phyloP scores from a whole-genome alignment of 73 alveolate species.

The Stentor roeselii region DNA sequence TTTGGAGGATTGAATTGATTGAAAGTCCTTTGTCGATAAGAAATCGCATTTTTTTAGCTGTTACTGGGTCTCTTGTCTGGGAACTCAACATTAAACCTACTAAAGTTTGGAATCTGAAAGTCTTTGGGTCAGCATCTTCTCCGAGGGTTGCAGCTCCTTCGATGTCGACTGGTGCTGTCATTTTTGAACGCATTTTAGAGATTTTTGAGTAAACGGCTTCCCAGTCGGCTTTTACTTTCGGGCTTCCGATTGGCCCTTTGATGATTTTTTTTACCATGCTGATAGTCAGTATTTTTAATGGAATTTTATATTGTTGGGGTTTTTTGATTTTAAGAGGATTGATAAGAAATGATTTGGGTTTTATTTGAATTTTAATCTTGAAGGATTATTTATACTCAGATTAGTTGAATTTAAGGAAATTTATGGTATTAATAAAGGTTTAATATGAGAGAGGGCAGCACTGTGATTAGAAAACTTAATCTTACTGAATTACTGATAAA shows the following conservation, averaged over 20 bases:
- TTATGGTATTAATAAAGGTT: no score
- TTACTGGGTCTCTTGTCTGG: constrained; percentile 86
- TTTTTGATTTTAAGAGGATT: no score
- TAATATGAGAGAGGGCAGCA: no score
- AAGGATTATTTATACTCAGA: no score
- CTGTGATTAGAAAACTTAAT: no score
- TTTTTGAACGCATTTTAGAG: constrained; percentile 46
- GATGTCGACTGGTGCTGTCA: constrained; percentile 82
- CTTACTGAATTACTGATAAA: no score
- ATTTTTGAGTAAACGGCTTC: constrained; percentile 53
- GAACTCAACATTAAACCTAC: constrained; percentile 86
- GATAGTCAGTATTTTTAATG: no score
- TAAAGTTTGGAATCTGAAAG: constrained; percentile 69
- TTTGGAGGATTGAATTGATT: constrained; percentile 62
- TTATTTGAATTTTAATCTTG: no score
- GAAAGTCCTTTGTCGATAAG: constrained; percentile 74
- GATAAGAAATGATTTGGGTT: no score
- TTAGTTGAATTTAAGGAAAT: no score
- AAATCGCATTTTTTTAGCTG: constrained; percentile 63
- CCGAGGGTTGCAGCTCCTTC: constrained; percentile 58
- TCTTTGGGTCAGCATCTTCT: constrained; percentile 40
- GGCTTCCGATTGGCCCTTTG: constrained; percentile 10
- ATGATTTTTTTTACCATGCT: constrained; percentile 16
- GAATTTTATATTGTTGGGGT: no score
- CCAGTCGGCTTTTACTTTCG: constrained; percentile 47